phyloP scores from a whole-genome alignment of 257 asterid genomes.

The Nicotiana sylvestris region DNA sequence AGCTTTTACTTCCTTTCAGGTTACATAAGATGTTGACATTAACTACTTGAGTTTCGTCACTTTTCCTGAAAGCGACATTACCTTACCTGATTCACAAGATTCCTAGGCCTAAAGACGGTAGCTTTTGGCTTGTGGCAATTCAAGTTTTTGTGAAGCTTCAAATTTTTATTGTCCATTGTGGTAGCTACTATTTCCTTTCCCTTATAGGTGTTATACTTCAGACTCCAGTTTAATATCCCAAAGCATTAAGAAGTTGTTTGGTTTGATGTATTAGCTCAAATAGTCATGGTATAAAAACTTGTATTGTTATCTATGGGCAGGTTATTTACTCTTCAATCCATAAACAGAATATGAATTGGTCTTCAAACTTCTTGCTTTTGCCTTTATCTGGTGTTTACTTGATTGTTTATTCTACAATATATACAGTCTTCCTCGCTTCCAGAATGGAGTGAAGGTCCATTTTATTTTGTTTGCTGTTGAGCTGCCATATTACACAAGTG shows the following conservation, averaged over 20 bases:
- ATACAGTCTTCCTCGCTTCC: slow-evolving; percentile 16
- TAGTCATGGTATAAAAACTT: background rate
- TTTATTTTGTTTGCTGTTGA: slow-evolving; percentile 77
- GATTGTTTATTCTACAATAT: background rate
- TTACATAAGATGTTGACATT: background rate
- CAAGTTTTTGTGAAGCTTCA: slow-evolving; percentile 76
- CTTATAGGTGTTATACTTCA: background rate
- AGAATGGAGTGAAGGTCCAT: slow-evolving; percentile 84
- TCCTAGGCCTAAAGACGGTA: slow-evolving; percentile 63
- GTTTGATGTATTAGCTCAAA: background rate
- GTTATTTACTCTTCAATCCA: slow-evolving; percentile 23
- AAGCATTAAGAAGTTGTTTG: background rate
- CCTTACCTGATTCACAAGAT: slow-evolving; percentile 58
- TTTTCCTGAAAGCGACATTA: slow-evolving; percentile 39
- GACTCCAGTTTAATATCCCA: background rate
- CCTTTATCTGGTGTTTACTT: slow-evolving; percentile 20
- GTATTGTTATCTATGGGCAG: slow-evolving; percentile 55
- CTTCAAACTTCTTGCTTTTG: slow-evolving; percentile 4
- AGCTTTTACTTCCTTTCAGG: background rate
- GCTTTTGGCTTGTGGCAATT: slow-evolving; percentile 65
- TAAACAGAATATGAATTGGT: background rate
- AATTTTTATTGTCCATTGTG: slow-evolving; percentile 59
- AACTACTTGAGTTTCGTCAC: slow-evolving; percentile 20
- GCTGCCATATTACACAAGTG: slow-evolving; percentile 70
- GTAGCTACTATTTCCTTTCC: slow-evolving; percentile 23